Percentiles rank a stretch among this genome's conserved stretches.
Conservation (phyloP, 306 rosid species). For the Cicer chorassanicum region DNA sequence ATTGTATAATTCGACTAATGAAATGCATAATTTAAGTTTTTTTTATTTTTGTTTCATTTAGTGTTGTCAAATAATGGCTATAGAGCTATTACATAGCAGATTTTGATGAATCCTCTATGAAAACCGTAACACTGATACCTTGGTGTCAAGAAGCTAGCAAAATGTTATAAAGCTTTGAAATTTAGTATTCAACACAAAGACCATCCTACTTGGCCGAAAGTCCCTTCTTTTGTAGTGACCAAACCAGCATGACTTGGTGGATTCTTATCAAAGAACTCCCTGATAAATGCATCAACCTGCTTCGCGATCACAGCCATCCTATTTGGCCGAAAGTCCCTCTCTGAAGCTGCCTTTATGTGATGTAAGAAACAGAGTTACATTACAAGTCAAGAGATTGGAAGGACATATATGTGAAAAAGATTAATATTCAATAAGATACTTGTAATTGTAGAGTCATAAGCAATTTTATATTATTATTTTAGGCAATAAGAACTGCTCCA, state of each 20-base stretch:
- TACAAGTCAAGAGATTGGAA: constrained; percentile 19
- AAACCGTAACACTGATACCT: too few species aligned
- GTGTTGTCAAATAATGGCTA: too few species aligned
- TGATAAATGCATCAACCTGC: constrained; percentile 77
- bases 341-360: constrained; percentile 82
- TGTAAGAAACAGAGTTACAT: constrained; percentile 42
- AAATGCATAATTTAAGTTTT: too few species aligned
- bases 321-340: constrained; percentile 86
- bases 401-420: constrained; percentile 8
- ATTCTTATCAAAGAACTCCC: constrained; percentile 94
- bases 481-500: constrained; percentile 23
- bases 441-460: constrained; percentile 16
- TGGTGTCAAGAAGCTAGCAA: too few species aligned
- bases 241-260: constrained; percentile 92
- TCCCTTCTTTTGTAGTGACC: constrained; percentile 82
- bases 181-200: too few species aligned
- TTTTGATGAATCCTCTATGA: too few species aligned
- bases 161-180: too few species aligned
- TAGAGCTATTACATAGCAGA: too few species aligned
- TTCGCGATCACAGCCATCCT: constrained; percentile 87
- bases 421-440: constrained; percentile 31
- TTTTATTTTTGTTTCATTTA: too few species aligned
- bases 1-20: too few species aligned
- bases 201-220: too few species aligned
- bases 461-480: not conserved